phyloP scores from a whole-genome alignment of 805 yeast species.

The Yarrowia divulgata region DNA sequence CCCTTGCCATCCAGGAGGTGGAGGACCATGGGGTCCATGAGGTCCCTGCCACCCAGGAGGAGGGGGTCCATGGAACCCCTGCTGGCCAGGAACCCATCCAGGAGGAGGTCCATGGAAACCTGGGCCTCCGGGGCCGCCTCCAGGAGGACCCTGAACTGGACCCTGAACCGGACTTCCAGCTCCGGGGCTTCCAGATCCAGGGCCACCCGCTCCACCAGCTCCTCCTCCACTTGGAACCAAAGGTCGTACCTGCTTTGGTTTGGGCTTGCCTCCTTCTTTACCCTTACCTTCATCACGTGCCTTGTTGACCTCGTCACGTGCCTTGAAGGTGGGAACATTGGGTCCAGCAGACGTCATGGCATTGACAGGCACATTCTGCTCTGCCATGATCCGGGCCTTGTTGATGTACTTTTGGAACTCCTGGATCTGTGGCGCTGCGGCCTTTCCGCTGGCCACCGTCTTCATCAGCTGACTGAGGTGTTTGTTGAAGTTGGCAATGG shows the following conservation, averaged over 20 bases:
- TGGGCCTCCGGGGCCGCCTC: background rate
- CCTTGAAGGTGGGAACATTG: background rate
- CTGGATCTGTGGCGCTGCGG: slow-evolving; percentile 71
- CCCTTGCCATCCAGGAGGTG: slow-evolving; percentile 34
- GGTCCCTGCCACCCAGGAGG: slow-evolving; percentile 17
- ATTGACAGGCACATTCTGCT: slow-evolving; percentile 28
- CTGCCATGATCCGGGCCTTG: slow-evolving; percentile 59
- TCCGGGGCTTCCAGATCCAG: background rate
- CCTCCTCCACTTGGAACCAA: background rate
- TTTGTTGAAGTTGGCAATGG: slow-evolving; percentile 77
- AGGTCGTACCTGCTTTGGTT: background rate
- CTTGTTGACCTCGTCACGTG: background rate
- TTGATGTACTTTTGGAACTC: slow-evolving; percentile 83
- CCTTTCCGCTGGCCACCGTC: slow-evolving; percentile 83
- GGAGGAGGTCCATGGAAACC: background rate
- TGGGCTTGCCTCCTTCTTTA: background rate
- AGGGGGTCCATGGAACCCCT: slow-evolving; percentile 11
- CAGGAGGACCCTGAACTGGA: background rate
- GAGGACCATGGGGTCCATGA: background rate
- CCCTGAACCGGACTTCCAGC: background rate
- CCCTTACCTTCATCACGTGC: background rate
- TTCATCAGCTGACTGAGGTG: slow-evolving; percentile 77
- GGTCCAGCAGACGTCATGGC: slow-evolving; percentile 33
- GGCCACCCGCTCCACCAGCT: too few species aligned
- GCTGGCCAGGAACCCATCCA: slow-evolving; percentile 6